These are phyloP conservation scores for Oryza coarctata DNA, from an alignment of 176 grass and related monocot species.

Conservation along the genomic window DNA sequence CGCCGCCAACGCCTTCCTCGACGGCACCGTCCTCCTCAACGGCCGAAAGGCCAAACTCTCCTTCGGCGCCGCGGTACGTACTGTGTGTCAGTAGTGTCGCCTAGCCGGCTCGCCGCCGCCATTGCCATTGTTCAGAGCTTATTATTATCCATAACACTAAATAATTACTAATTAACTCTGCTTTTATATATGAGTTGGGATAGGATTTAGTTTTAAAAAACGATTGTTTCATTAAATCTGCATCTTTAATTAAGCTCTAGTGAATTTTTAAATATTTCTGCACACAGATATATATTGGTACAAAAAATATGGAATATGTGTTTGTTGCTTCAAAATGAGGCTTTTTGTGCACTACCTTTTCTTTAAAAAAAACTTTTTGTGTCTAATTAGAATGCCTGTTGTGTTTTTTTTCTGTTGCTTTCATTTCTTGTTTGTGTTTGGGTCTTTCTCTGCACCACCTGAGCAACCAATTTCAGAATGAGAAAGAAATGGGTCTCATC, in stretches of 20 bases:
- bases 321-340: not conserved
- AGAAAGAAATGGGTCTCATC: not conserved
- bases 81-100: not conserved
- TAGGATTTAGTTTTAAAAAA: too few species aligned
- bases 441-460: conserved; percentile 18
- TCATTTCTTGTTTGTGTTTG: not conserved
- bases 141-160: not conserved
- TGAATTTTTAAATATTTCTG: not conserved
- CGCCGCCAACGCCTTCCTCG: conserved; percentile 85
- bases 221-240: not conserved
- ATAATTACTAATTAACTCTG: not conserved
- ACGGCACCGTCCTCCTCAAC: conserved; percentile 77
- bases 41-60: conserved; percentile 92
- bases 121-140: not conserved
- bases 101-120: not conserved
- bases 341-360: not conserved
- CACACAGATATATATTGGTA: not conserved
- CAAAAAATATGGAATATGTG: not conserved
- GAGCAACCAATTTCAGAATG: not conserved
- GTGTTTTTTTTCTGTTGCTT: not conserved
- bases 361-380: not conserved
- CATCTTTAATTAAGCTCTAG: not conserved
- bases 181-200: not conserved
- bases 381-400: not conserved
- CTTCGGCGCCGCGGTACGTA: conserved; percentile 80